Base-by-base conservation (phyloP, 768 basidiomycete species). In the Leccinum arenicola region DNA sequence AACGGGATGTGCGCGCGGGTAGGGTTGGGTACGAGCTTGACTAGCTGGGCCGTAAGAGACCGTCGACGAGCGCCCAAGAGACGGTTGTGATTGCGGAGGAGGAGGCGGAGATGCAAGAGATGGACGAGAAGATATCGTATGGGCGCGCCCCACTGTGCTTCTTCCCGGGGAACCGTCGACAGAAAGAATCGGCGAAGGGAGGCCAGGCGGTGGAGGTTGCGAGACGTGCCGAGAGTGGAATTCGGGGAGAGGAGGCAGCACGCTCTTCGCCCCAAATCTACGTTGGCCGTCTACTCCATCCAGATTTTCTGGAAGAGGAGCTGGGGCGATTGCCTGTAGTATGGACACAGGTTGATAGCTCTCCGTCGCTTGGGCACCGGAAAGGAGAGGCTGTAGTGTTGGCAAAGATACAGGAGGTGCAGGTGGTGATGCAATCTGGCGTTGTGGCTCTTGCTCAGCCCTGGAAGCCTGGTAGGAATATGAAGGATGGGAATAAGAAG, bases 41-140 rank as follows among this genome's bases (percentile, higher is more conserved):
- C 25, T 21, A 33, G 61, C 55, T 15, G 56, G 51, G 45, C 64
- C 53, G 47, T 73, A 55, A 36, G 67, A 63, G 60, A 69, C 50
- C 56, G 68, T 62, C 1, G 64, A 52, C 6, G 66, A 56, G 19
- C 70, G 68, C 4, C 69, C 65, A 38, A 73, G 73, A 48, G 56
- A 52, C 7, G 67, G 12, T 1, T 66, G 58, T 21, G 58, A 58
- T 12, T 59, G 68, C 38, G 52, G 27, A 15, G 55, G 61, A 10
- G 58, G 61, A 10, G 58, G 61, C 4, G 63, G 62, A 2, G 66
- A 62, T 25, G 59, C 43, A 19, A 70, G 58, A 25, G 62, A 54
- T n/a, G 60, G 57, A 10, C 63, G 63, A 10, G 66, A 56, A 6
- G 69, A 68, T 50, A 70, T 52, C 35, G 77, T 73, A 58, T 68